Base-by-base conservation (phyloP, 1,139 yeast species). In the Kluyveromyces sp. region DNA sequence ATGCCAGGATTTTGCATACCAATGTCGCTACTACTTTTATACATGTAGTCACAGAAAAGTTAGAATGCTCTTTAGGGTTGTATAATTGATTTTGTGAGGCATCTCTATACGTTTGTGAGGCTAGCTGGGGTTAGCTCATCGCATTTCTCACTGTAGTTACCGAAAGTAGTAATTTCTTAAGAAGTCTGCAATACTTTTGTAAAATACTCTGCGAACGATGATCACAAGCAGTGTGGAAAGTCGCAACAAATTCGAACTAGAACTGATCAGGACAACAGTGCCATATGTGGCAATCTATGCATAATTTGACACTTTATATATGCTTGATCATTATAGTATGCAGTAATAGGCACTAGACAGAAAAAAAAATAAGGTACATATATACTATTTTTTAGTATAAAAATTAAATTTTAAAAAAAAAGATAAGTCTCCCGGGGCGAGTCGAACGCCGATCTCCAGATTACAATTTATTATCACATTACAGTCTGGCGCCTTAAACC, bases 401-500 rank as follows among this genome's bases (percentile, higher is more conserved):
- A 34, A 15, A 10, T 8, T 7, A 15, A 10, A 6, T 28, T 28
- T 10, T 2, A 6, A 28, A 32, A 34, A 25, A 35, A 36, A 30
- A 54, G 52, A 50, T 43, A 50, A 41, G 48, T 55, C 58, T 55
- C 58, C 53, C 57, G 57, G 58, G 58, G 58, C 53, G 58, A 55
- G 51, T 55, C 58, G 58, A 55, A 55, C 58, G 53, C 58, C 58
- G 58, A 55, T 55, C 49, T 55, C 57, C 53, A 55, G 58, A 55
- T 55, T 42, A 48, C 57, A 30, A 37, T 33, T 6, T 33, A 21
- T 36, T 25, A 37, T 15, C 38, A 43, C 32, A 47, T 50, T 50
- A 50, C 52, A 50, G 52, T 50, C 52, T 50, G 48, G 50, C 52
- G 52, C 52, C 52, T 47, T 50, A 50, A 48, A 50, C 52, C 52